Evolutionary conservation across 1,139 yeast species (phyloP).

Genomic region (Hemisphaericaspora subhashii): DNA sequence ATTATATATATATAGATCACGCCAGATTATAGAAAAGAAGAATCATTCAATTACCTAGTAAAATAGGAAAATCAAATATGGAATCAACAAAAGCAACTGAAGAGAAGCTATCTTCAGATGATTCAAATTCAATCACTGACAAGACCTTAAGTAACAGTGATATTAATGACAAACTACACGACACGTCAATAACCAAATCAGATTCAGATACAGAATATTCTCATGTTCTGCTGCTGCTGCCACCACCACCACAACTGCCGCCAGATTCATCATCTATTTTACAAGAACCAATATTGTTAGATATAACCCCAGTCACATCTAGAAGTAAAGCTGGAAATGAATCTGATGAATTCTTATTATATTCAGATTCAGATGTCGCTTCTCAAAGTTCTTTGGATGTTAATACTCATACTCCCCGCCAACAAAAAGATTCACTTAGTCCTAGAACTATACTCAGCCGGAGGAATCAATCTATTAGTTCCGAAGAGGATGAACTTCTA

Average conservation of each 20-base stretch:
- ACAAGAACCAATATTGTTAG: conserved; percentile 5
- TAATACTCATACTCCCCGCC: background rate
- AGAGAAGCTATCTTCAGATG: background rate
- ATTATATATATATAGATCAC: no score
- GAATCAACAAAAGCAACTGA: background rate
- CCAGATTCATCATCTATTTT: conserved; percentile 3
- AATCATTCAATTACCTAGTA: background rate
- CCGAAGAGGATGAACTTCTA: conserved; percentile 15
- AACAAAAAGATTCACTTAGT: background rate
- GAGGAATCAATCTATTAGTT: conserved; percentile 5
- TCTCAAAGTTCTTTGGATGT: conserved; percentile 35
- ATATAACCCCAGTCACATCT: conserved; percentile 12
- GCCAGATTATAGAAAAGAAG: background rate
- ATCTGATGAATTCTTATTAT: conserved; percentile 35
- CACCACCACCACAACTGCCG: background rate
- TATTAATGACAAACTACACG: background rate
- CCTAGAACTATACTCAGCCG: background rate
- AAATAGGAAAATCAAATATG: background rate
- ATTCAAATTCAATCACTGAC: background rate
- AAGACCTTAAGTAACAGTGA: background rate
- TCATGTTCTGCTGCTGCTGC: conserved; percentile 1
- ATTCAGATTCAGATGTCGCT: conserved; percentile 39
- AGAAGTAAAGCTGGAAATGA: conserved; percentile 5
- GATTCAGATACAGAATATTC: conserved; percentile 1
- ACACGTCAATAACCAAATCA: background rate